Evolutionary conservation across 2,329 filamentous ascomycete species (phyloP), one percentile per base, ranked within the genome.

Genomic region (Fusarium torulosum): DNA sequence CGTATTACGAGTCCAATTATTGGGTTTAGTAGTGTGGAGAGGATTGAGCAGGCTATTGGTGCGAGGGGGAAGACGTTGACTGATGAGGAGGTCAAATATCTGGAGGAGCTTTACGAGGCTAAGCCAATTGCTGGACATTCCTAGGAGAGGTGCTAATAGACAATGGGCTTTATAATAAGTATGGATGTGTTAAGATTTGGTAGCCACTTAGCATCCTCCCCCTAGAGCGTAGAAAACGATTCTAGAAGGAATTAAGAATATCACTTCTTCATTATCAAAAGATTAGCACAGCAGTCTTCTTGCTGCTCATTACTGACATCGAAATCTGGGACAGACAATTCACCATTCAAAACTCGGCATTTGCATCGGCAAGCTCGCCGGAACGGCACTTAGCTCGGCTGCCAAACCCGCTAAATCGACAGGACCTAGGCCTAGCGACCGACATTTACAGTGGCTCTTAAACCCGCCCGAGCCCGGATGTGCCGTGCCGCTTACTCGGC

Each of bases 31-130:
- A 69, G 59, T 6, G 21, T 69, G 15, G 66, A 54, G 31, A 63
- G 66, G 23, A 69, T 69, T 14, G 66, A 69, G 5, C 62, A 69
- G 21, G 66, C 66, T 20, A 43, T 70, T 14, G 27, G 35, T 15
- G 51, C 66, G 0, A 67, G 58, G 13, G 66, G 66, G 0, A 69
- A 70, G 33, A 40, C 11, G 8, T 17, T 69, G 31, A 41, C 11
- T 4, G 14, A 53, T 4, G 66, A 64, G 2, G 66, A 69, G 2
- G 33, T 63, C 0, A 38, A 46, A 21, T 70, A 70, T 35, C 2
- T 69, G 1, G 66, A 70, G 14, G 66, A 69, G 11, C 6, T 69
- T 19, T 69, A 69, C 14, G n/a, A 67, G 4, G 53, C 66, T 0
- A 69, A 69, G 27, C n/a, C 63, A 1, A 59, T 69, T 4, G 10